Evolutionary conservation across 352 stramenopile species (phyloP), one percentile per base, ranked within the genome.

Genomic region (Albugo candida): DNA sequence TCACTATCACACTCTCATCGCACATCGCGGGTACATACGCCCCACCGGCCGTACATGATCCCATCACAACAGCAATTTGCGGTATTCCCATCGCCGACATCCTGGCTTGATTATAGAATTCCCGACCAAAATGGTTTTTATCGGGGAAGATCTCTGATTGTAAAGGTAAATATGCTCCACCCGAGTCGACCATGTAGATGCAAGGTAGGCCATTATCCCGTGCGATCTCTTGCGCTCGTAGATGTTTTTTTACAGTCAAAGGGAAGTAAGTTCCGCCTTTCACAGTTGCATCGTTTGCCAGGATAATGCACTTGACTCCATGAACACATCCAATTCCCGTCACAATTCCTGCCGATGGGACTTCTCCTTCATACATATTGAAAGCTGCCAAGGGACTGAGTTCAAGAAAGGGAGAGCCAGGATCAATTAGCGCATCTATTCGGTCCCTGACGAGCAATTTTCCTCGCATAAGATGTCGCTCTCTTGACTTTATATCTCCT

Each of bases 231-330:
- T 96, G 83, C 5, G 84, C 84, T n/a, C 86, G 63, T 41, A 96
- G 44, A 58, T 96, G 82, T 56, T 99, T 98, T 75, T 98, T 98
- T 35, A 98, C 93, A 1, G 95, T 98, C 58, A 99, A 87, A 1
- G 95, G 94, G 61, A 96, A 98, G 63, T 98, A 98, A 0, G 93
- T 98, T 17, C 95, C 95, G 36, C 94, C 93, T 54, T 98, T 98
- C 20, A 98, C 93, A 0, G 95, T 98, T 5, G 95, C 93, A 72
- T 99, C 95, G 64, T 99, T 99, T 35, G 82, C 94, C 21, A 98
- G 64, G 51, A 99, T 92, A 86, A 98, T 96, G 53, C 89, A 96
- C 50, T 95, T 66, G 24, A 89, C 59, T 18, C 89, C 81, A 17
- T 76, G 70, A 48, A 93, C 67, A 37, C 70, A 64, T 37, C 81